Evolutionary conservation across 116 monocot genomes (phyloP), one percentile per base, ranked within the genome.

Genomic region (Phalaenopsis hybrid): DNA sequence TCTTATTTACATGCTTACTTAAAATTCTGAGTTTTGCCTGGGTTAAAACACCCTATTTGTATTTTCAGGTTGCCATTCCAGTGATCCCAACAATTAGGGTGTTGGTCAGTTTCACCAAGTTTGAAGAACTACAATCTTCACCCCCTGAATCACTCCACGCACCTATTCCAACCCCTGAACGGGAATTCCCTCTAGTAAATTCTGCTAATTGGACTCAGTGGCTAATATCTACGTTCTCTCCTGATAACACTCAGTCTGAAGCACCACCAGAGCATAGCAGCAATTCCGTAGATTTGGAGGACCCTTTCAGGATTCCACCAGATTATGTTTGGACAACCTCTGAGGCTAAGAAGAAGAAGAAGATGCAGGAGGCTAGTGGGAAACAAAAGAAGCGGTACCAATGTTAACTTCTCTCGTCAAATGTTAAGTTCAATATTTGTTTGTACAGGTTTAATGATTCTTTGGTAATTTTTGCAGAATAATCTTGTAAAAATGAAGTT

Each of bases 11-110:
- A 51, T 51, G 11, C 52, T 51, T 51, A 12, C 11, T 51, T 51
- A 12, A 51, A 9, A 51, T 51, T 51, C 52, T 12, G 52, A 9
- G 12, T 51, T 6, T 51, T 51, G 52, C 12, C 12, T 12, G 69
- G 13, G 69, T 33, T 69, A 10, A 13, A 33, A 69, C 2, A 3
- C 9, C 12, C 13, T 70, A 16, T n/a, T 23, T 21, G 13, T n/a
- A 65, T 79, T n/a, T 59, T 20, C 88, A 90, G 86, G 69, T 88
- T 41, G 84, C 91, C 0, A 88, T 91, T 67, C 88, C 88, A 9
- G 81, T 88, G 6, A 72, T 91, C 10, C 82, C 88, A 33, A 83
- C 88, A 0, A 82, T 91, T 44, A 84, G 83, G 75, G 82, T 88
- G 28, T 37, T 88, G 28, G 76, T 89, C 57, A 85, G 81, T 41